Percentiles rank a stretch among this genome's conserved stretches.
Evolutionary conservation across 1,284 basidiomycete species (phyloP).

Genomic region (Heterobasidion irregulare): DNA sequence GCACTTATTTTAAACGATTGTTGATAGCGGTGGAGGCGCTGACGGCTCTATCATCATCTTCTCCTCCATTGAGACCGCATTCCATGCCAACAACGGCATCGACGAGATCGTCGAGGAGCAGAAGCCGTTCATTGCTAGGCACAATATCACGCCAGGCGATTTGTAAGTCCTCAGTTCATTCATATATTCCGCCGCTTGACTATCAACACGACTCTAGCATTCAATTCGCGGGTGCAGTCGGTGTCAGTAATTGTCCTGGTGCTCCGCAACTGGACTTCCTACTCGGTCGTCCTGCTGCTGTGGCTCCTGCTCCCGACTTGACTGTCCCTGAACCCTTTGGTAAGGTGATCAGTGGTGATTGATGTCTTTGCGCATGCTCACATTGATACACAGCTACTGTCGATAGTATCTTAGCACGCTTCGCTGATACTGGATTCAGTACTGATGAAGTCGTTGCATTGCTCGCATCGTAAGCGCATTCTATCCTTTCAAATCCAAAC

Average conservation of each 20-base stretch:
- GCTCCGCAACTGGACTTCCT: constrained; percentile 17
- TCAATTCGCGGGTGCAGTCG: constrained; percentile 19
- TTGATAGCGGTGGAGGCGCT: constrained; percentile 7
- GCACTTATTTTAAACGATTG: not conserved
- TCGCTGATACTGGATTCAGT: constrained; percentile 10
- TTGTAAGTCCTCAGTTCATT: constrained; percentile 4
- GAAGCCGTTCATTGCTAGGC: constrained; percentile 11
- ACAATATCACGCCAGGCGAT: not conserved
- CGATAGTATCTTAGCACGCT: constrained; percentile 16
- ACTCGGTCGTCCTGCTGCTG: constrained; percentile 16
- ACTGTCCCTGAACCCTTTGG: constrained; percentile 11
- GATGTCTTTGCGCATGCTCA: not conserved
- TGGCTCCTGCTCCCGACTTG: constrained; percentile 15
- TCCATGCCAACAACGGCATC: constrained; percentile 15
- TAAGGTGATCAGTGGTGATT: not conserved
- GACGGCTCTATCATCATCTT: constrained; percentile 18
- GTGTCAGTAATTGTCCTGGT: constrained; percentile 20
- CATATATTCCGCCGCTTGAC: not conserved
- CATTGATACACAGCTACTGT: constrained; percentile 3
- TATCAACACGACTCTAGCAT: constrained; percentile 9
- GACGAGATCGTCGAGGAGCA: constrained; percentile 15
- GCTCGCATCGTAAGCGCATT: constrained; percentile 5
- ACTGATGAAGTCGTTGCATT: constrained; percentile 14
- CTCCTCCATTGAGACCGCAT: constrained; percentile 11
- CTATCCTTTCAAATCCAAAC: not conserved